These are phyloP conservation scores for Geotrichum europaeum DNA, from an alignment of 1,139 yeast species.

Conservation along the genomic window DNA sequence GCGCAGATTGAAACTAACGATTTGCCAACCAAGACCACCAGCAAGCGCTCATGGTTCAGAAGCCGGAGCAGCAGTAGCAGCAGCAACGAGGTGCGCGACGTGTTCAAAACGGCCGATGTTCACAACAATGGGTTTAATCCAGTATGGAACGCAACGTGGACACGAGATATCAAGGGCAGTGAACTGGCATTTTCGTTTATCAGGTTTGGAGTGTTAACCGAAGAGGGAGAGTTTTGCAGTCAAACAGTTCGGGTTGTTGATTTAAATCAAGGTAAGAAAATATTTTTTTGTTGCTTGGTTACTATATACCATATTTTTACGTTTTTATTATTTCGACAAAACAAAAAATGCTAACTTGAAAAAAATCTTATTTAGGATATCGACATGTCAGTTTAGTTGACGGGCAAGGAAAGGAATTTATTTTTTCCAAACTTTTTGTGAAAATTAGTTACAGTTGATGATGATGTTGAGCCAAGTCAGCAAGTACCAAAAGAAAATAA, in stretches of 20 bases:
- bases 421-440: not conserved
- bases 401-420: not conserved
- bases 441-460: not conserved
- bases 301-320: not conserved
- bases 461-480: not conserved
- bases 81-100: not conserved
- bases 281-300: not conserved
- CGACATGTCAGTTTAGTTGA: not conserved
- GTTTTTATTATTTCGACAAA: not conserved
- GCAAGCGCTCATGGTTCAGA: not conserved
- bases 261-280: not conserved
- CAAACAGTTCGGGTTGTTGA: not conserved
- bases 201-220: conserved; percentile 32
- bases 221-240: not conserved
- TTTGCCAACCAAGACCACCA: not conserved
- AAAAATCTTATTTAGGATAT: not conserved
- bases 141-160: conserved; percentile 57
- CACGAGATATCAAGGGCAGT: conserved; percentile 41
- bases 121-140: conserved; percentile 79
- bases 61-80: not conserved
- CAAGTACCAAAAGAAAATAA: not conserved
- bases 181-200: conserved; percentile 45
- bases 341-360: not conserved
- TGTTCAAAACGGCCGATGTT: not conserved
- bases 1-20: not conserved